phyloP scores from a whole-genome alignment of 169 alveolate genomes.

The Perkinsus olseni region DNA sequence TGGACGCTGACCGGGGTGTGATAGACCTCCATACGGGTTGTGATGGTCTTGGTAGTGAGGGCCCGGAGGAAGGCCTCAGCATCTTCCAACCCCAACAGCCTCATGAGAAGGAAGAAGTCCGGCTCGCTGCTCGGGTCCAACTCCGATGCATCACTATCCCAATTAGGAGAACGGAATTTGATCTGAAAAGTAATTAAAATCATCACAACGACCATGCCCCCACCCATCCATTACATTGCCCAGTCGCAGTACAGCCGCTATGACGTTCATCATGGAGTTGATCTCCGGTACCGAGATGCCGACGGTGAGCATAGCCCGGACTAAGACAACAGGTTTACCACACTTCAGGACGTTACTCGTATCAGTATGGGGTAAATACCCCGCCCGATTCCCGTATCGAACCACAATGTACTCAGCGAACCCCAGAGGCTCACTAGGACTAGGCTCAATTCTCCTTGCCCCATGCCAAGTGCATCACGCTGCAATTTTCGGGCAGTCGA shows the following conservation, averaged over 20 bases:
- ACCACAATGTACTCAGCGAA: too few relatives aligned
- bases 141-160: not conserved
- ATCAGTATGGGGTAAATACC: too few relatives aligned
- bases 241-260: constrained; percentile 69
- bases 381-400: too few relatives aligned
- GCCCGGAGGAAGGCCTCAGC: constrained; percentile 41
- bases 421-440: too few relatives aligned
- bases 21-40: constrained; percentile 23
- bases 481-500: too few relatives aligned
- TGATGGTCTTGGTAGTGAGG: constrained; percentile 50
- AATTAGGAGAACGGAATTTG: not conserved
- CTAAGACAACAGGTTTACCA: too few relatives aligned
- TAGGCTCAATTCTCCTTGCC: too few relatives aligned
- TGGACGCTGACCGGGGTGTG: not conserved
- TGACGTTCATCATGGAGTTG: constrained; percentile 51
- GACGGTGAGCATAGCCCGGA: constrained; percentile 70
- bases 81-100: constrained; percentile 8
- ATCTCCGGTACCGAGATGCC: constrained; percentile 65
- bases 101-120: not conserved
- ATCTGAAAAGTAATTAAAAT: not conserved
- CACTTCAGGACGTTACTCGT: too few relatives aligned
- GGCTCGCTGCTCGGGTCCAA: not conserved
- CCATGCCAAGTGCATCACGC: too few relatives aligned
- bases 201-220: not conserved
- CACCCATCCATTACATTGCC: constrained; percentile 80